Evolutionary conservation across 345 rosid species (phyloP).

Genomic region (Cochlearia excelsa): DNA sequence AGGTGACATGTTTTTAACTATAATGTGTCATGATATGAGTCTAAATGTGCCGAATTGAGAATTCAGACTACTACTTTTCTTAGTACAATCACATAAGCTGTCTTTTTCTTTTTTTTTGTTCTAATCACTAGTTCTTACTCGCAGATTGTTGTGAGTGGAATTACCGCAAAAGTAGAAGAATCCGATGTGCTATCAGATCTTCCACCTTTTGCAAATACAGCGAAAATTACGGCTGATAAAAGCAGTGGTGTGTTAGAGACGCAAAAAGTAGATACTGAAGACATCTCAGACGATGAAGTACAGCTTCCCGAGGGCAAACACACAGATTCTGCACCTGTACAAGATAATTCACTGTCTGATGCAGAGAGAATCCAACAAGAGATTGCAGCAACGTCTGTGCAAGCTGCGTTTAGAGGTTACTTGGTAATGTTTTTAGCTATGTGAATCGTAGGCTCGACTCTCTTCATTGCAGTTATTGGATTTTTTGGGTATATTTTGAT

Average conservation of each 20-base stretch:
- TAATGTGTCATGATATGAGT: slow-evolving; percentile 8
- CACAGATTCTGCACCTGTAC: slow-evolving; percentile 28
- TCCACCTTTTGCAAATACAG: slow-evolving; percentile 42
- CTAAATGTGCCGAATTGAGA: background rate
- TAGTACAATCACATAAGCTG: background rate
- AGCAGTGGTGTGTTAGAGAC: slow-evolving; percentile 43
- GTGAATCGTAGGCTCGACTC: slow-evolving; percentile 10
- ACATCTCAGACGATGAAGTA: slow-evolving; percentile 38
- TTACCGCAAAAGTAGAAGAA: slow-evolving; percentile 55
- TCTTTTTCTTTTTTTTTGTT: background rate
- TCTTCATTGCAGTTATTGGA: slow-evolving; percentile 13
- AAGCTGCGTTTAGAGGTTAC: slow-evolving; percentile 93
- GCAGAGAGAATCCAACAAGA: slow-evolving; percentile 55
- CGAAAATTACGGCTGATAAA: slow-evolving; percentile 28
- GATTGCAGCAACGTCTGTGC: slow-evolving; percentile 77
- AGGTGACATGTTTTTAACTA: slow-evolving; percentile 41
- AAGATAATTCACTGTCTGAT: slow-evolving; percentile 37
- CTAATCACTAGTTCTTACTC: background rate
- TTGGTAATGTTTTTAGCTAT: slow-evolving; percentile 53
- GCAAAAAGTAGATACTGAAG: slow-evolving; percentile 46
- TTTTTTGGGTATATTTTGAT: slow-evolving; percentile 29
- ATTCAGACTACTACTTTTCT: background rate
- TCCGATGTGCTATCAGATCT: slow-evolving; percentile 44
- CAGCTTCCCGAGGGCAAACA: slow-evolving; percentile 39
- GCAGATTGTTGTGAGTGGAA: slow-evolving; percentile 55